Evolutionary conservation across 2,329 filamentous ascomycete genomes (phyloP).

Genomic region (Simplicillium sp.): DNA sequence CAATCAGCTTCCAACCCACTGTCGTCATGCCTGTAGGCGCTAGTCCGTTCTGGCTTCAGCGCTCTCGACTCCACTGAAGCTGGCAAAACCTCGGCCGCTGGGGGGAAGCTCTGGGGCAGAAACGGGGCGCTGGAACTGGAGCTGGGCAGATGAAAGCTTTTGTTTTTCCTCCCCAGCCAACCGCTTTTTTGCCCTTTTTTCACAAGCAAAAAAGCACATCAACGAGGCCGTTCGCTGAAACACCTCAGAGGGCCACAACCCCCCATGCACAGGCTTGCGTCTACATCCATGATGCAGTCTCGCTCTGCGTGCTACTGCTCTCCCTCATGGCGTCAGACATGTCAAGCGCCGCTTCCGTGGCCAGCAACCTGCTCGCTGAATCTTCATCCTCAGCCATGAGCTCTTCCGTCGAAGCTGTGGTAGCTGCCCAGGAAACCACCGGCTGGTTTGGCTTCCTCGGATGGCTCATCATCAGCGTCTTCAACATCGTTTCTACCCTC

Average conservation of each 20-base stretch:
- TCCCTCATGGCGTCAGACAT: slow-evolving; percentile 31
- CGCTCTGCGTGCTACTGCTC: slow-evolving; percentile 17
- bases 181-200: too few species aligned
- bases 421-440: slow-evolving; percentile 27
- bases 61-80: too few species aligned
- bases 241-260: too few species aligned
- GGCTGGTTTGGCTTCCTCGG: slow-evolving; percentile 51
- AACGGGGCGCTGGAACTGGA: too few species aligned
- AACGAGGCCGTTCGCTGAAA: too few species aligned
- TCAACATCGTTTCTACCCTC: slow-evolving; percentile 47
- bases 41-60: too few species aligned
- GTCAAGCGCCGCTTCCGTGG: slow-evolving; percentile 25
- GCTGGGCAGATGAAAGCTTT: neutral
- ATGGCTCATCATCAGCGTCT: slow-evolving; percentile 40
- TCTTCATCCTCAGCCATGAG: slow-evolving; percentile 24
- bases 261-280: slow-evolving; percentile 5
- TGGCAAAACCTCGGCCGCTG: too few species aligned
- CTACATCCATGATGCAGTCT: slow-evolving; percentile 25
- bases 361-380: slow-evolving; percentile 19
- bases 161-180: neutral
- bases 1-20: too few species aligned
- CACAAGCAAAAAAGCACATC: too few species aligned
- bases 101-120: too few species aligned
- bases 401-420: slow-evolving; percentile 15
- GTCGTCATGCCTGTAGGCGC: too few species aligned